Evolutionary conservation across 139 green algal genomes (phyloP), one percentile per base, ranked within the genome.

Genomic region (Tetraselmis chui): DNA sequence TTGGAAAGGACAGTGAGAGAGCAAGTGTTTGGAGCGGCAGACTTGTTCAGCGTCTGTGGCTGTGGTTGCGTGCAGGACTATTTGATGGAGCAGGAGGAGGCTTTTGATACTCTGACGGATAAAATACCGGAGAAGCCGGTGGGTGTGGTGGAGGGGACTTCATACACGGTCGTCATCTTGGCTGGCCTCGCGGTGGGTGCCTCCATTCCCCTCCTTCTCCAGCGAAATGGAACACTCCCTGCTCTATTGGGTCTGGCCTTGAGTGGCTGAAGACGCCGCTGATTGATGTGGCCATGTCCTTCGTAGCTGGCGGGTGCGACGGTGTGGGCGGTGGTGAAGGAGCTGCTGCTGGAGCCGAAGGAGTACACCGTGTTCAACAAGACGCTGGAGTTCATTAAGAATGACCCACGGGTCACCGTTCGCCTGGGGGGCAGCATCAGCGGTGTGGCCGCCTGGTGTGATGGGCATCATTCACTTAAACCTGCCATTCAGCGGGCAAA

Each of bases 121-220:
- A 89, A 96, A 81, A 98, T 98, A 31, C 95, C 95, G 0, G 91
- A 97, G 84, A 86, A 89, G 23, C 96, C 96, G 0, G 89, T 99
- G 31, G 90, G 87, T 0, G 92, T 95, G 59, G 95, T 96, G 31
- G 95, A 98, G 85, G 95, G 92, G 30, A 92, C 93, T 0, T 94
- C 88, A 5, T 99, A 98, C 91, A 93, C 86, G 0, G 29, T 96
- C 23, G 86, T 98, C 84, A 98, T 98, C 76, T 31, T 96, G 25
- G 94, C 88, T 25, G 96, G 90, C 0, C 91, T 98, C 27, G 94
- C 87, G 85, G 86, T 95, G 83, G 59, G 86, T 27, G 79, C 18
- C 76, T 80, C 2, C 24, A 26, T 18, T n/a, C 11, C 75, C 59
- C 45, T 18, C 45, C 45, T 18, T 67, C 45, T 67, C 45, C 5